Percentiles rank a stretch among this genome's conserved stretches.
These are phyloP conservation scores for Pseudogymnoascus verrucosus DNA, from an alignment of 2,329 filamentous ascomycete species.

Conservation along the genomic window DNA sequence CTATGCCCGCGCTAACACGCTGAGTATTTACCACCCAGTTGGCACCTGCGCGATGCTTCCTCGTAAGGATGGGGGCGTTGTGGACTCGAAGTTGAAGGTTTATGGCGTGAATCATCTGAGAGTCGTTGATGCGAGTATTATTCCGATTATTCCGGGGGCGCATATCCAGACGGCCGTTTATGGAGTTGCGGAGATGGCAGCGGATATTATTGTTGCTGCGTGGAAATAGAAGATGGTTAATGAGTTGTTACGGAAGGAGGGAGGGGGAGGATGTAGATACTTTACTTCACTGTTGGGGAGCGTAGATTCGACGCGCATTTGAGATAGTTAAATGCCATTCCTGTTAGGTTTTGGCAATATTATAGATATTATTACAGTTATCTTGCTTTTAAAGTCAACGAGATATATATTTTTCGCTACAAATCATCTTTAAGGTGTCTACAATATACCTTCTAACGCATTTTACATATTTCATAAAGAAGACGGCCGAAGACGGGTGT, in stretches of 20 bases:
- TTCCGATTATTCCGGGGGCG: constrained; percentile 16
- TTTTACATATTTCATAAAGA: background rate
- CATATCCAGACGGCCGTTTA: constrained; percentile 18
- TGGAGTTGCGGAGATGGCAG: constrained; percentile 20
- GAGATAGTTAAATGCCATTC: background rate
- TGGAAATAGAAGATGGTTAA: background rate
- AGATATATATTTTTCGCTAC: background rate
- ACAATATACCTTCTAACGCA: background rate
- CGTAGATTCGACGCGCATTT: background rate
- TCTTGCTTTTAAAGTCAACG: background rate
- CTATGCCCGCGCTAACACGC: constrained; percentile 11
- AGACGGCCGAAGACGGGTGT: background rate
- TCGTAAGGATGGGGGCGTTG: constrained; percentile 15
- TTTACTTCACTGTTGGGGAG: background rate
- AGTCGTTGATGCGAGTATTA: constrained; percentile 21
- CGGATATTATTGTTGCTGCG: constrained; percentile 15
- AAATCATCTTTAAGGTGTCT: background rate
- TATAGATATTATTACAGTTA: background rate
- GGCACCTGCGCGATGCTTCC: constrained; percentile 21
- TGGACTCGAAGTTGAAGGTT: constrained; percentile 20
- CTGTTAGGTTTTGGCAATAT: background rate
- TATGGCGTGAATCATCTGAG: constrained; percentile 18
- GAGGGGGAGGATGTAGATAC: background rate
- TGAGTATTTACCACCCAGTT: constrained; percentile 13
- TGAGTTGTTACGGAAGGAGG: background rate